Conservation (phyloP, 1,284 basidiomycete genomes). For the Afroboletus lepidellus region DNA sequence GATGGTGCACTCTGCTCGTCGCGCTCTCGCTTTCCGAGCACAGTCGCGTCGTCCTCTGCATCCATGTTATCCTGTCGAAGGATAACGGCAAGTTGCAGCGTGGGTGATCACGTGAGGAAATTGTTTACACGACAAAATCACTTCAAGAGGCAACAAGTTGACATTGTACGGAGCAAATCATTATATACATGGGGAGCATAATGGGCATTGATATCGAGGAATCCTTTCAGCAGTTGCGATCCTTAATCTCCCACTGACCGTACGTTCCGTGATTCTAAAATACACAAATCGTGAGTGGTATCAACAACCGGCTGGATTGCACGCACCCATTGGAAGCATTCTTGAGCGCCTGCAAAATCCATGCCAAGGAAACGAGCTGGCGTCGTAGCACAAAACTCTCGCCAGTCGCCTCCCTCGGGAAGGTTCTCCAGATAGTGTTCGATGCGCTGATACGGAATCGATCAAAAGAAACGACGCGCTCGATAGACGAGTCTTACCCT, state of each 20-base stretch:
- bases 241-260: conserved; percentile 15
- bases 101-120: background rate
- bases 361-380: conserved; percentile 21
- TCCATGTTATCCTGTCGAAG: conserved; percentile 35
- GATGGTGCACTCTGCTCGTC: conserved; percentile 30
- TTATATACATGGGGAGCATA: no score
- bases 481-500: conserved; percentile 10
- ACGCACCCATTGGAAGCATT: conserved; percentile 20
- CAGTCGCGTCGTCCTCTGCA: conserved; percentile 38
- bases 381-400: conserved; percentile 35
- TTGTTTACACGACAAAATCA: no score
- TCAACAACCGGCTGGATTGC: background rate
- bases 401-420: conserved; percentile 26
- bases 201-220: background rate
- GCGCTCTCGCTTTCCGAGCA: conserved; percentile 67
- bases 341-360: conserved; percentile 28
- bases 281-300: background rate
- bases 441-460: conserved; percentile 5
- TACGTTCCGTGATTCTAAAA: conserved; percentile 14
- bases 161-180: no score
- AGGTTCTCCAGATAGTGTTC: conserved; percentile 30
- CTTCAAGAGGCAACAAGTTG: no score
- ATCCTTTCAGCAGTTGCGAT: conserved; percentile 8
- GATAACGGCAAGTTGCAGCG: background rate
- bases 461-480: background rate